These are phyloP conservation scores for Nemophila menziesii DNA, from an alignment of 257 asterid species.

Conservation along the genomic window DNA sequence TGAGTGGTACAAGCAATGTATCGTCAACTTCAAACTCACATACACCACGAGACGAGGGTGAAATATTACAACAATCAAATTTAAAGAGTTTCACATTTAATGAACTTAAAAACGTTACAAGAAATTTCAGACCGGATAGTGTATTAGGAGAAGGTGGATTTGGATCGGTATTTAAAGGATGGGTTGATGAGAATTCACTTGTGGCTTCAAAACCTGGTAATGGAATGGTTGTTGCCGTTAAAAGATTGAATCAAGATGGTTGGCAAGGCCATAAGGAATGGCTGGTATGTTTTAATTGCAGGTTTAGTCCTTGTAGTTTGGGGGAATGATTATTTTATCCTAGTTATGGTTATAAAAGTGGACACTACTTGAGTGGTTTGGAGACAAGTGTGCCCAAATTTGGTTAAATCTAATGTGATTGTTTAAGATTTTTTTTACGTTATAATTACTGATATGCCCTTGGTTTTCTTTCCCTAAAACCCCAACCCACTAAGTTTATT, in stretches of 20 bases:
- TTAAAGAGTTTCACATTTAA: constrained; percentile 54
- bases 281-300: constrained; percentile 41
- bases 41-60: constrained; percentile 83
- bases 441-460: no score
- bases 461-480: no score
- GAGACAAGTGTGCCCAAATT: no score
- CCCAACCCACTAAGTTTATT: no score
- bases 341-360: neutral
- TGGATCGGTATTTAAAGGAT: constrained; percentile 86
- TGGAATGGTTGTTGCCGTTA: constrained; percentile 75
- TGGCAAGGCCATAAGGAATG: constrained; percentile 97
- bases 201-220: constrained; percentile 62
- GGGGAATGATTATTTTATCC: neutral
- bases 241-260: constrained; percentile 74
- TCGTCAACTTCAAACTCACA: constrained; percentile 55
- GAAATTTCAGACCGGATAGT: constrained; percentile 83
- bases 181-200: constrained; percentile 60
- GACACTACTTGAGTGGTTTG: no score
- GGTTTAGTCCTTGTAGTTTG: neutral
- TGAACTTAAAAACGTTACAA: constrained; percentile 66
- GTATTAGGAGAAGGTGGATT: constrained; percentile 91
- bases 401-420: no score
- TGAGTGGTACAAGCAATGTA: constrained; percentile 46
- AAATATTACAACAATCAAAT: constrained; percentile 78
- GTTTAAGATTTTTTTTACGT: no score